A percentile compares a stretch with the other conserved stretches of the same genome.
phyloP scores from a whole-genome alignment of 2,329 filamentous ascomycete species.

The Penicillium sp. region DNA sequence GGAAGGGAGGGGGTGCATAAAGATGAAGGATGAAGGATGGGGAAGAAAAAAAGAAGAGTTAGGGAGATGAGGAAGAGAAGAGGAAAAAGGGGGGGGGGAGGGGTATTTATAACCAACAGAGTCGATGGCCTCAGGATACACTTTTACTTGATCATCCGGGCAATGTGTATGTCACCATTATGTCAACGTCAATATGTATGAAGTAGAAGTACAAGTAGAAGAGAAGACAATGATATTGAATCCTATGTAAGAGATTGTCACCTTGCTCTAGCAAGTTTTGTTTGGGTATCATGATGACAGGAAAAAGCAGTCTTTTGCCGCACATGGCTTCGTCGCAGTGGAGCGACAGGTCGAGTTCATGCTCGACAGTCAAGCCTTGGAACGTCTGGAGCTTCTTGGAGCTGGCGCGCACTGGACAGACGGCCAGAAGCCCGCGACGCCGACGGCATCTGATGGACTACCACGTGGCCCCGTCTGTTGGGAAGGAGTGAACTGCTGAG shows the following conservation, averaged over 20 bases:
- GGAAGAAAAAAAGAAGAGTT: not conserved
- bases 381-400: not conserved
- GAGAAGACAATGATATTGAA: slow-evolving; percentile 2
- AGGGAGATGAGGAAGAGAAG: slow-evolving; percentile 9
- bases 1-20: not conserved
- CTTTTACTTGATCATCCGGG: not conserved
- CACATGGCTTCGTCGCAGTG: slow-evolving; percentile 1
- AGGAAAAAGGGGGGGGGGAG: not conserved
- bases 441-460: slow-evolving; percentile 3
- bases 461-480: not conserved
- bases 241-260: slow-evolving; percentile 8
- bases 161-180: not conserved
- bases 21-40: not conserved
- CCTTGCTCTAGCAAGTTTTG: slow-evolving; percentile 8
- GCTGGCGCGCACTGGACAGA: slow-evolving; percentile 11
- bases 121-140: not conserved
- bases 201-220: not conserved
- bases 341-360: slow-evolving; percentile 7
- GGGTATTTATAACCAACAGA: not conserved
- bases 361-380: slow-evolving; percentile 4
- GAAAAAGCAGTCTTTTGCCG: slow-evolving; percentile 5
- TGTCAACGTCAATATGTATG: not conserved
- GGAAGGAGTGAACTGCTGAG: slow-evolving; percentile 5
- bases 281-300: slow-evolving; percentile 9
- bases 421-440: slow-evolving; percentile 8